phyloP scores from a whole-genome alignment of 805 yeast species.

The Vanderwaltozyma polyspora region DNA sequence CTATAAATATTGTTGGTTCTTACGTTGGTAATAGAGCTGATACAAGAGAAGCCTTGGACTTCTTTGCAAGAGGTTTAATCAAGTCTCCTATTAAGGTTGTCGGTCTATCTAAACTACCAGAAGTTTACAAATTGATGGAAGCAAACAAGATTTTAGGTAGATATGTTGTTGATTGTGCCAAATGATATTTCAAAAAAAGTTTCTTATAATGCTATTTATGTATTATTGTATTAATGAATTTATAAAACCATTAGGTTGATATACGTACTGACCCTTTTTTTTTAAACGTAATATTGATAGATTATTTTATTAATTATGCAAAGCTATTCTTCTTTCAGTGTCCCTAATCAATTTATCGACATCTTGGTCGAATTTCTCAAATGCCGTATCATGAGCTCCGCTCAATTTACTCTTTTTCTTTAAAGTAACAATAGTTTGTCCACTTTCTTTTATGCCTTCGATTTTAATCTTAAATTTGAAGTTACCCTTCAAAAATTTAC shows the following conservation, averaged over 20 bases:
- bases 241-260: not conserved
- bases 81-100: conserved; percentile 50
- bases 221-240: no score
- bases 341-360: conserved; percentile 12
- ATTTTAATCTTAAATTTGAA: conserved; percentile 21
- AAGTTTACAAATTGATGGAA: conserved; percentile 45
- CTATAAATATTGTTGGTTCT: conserved; percentile 63
- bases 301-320: no score
- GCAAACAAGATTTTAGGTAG: conserved; percentile 57
- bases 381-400: conserved; percentile 7
- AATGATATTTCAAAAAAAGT: conserved; percentile 22
- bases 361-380: conserved; percentile 16
- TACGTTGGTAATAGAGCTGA: conserved; percentile 85
- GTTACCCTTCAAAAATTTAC: conserved; percentile 19
- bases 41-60: conserved; percentile 62
- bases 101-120: conserved; percentile 43
- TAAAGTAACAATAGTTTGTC: conserved; percentile 9
- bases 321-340: conserved; percentile 1
- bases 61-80: conserved; percentile 56
- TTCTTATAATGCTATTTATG: not conserved
- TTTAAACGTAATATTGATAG: no score
- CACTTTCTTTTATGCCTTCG: conserved; percentile 1
- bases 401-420: conserved; percentile 9
- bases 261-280: not conserved
- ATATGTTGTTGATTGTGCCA: conserved; percentile 71